phyloP scores from a whole-genome alignment of 768 basidiomycete species.

The Lactarius sanguifluus region DNA sequence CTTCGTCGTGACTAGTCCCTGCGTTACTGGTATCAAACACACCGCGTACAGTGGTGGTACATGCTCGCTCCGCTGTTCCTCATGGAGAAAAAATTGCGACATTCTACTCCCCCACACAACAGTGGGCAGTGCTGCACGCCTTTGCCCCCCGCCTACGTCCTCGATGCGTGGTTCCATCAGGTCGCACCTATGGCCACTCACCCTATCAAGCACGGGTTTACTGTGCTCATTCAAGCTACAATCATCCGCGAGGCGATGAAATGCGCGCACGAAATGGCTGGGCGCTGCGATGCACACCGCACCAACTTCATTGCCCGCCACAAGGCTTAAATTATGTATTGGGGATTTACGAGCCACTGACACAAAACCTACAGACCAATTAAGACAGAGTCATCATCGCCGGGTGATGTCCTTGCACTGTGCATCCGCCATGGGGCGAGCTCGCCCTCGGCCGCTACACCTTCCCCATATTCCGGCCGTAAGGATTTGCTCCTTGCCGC shows the following conservation, averaged over 20 bases:
- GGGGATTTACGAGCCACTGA: neutral
- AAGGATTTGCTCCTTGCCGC: constrained; percentile 22
- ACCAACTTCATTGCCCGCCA: constrained; percentile 12
- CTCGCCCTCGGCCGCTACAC: constrained; percentile 25
- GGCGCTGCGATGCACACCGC: constrained; percentile 26
- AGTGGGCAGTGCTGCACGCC: constrained; percentile 17
- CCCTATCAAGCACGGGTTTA: constrained; percentile 13
- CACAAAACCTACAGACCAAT: neutral
- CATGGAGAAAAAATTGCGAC: constrained; percentile 6
- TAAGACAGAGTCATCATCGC: constrained; percentile 25
- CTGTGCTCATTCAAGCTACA: constrained; percentile 21
- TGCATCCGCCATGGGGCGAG: constrained; percentile 30
- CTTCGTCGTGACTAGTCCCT: constrained; percentile 15
- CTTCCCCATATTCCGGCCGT: constrained; percentile 21
- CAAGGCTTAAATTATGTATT: neutral
- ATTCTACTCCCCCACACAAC: constrained; percentile 19
- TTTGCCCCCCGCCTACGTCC: constrained; percentile 12
- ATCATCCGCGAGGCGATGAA: constrained; percentile 15
- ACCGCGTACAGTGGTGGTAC: constrained; percentile 13
- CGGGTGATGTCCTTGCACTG: constrained; percentile 32
- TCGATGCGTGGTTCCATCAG: constrained; percentile 20
- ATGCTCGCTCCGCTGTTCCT: constrained; percentile 17
- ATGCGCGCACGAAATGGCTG: constrained; percentile 16
- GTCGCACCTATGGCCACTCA: constrained; percentile 6
- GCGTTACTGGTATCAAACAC: constrained; percentile 23